Evolutionary conservation across 768 basidiomycete genomes (phyloP), one percentile per base, ranked within the genome.

Genomic region (Lentinula edodes): DNA sequence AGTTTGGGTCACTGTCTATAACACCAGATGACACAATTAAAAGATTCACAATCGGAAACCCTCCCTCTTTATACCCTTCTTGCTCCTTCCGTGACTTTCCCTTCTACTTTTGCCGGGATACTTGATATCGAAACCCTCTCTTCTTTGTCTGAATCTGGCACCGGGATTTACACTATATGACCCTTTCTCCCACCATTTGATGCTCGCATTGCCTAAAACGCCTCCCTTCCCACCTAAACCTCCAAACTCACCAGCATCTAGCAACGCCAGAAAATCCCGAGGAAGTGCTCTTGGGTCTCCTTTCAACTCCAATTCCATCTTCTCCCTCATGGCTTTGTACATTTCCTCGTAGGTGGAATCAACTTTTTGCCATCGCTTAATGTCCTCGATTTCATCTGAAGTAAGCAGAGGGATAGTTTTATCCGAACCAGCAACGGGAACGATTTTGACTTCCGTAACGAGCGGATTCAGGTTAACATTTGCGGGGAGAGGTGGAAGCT

Each of bases 21-120:
- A 28, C 52, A 64, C 57, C 10, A 67, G 60, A 38, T 16, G 52
- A 58, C 46, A 43, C 43, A 59, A 52, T 62, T 23, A 53, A 51
- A 39, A 66, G 63, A 86, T 91, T 77, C 69, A 95, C 91, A 93
- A 77, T 71, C 80, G 85, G 67, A 93, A 72, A 20, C 89, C 89
- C 69, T 91, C 89, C 54, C 88, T 77, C 67, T 76, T 82, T 20
- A 82, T 80, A 12, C 74, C 73, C 70, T 85, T 86, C 69, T 77
- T 80, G 65, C 79, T 34, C 57, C 64, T 63, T 75, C 67, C 77
- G 28, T 60, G 58, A 28, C 74, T 38, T 18, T 66, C 61, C 60
- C 55, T 58, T 60, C 65, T 28, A 67, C 71, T 0, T 50, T 65
- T 64, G 67, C 74, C 65, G 48, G 80, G 75, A 75, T 81, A 78